Evolutionary conservation across 805 yeast genomes (phyloP).

Genomic region (Candida germanica): DNA sequence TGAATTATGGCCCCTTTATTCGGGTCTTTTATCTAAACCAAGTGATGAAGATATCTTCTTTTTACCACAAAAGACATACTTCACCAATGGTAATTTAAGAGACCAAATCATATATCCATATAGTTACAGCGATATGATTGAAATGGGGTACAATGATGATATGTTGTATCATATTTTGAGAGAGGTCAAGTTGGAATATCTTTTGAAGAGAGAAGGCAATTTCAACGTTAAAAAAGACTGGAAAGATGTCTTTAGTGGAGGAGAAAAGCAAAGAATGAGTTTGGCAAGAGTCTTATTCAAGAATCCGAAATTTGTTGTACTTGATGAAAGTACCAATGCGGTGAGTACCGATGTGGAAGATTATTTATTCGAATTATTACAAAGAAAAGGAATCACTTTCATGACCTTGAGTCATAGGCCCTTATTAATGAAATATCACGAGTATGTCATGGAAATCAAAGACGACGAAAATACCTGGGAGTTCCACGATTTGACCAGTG

Average conservation of each 20-base stretch:
- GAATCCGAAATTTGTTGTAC: slow-evolving; percentile 73
- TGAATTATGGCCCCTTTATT: slow-evolving; percentile 88
- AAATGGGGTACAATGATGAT: slow-evolving; percentile 66
- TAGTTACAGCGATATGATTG: slow-evolving; percentile 73
- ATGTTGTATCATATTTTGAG: slow-evolving; percentile 63
- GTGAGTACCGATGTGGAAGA: slow-evolving; percentile 89
- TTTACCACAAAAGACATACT: slow-evolving; percentile 85
- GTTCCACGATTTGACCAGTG: slow-evolving; percentile 60
- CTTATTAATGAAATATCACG: slow-evolving; percentile 79
- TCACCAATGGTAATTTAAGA: slow-evolving; percentile 76
- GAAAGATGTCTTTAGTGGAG: slow-evolving; percentile 94
- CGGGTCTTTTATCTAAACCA: slow-evolving; percentile 81
- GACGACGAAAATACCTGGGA: slow-evolving; percentile 51
- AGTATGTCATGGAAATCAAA: slow-evolving; percentile 65
- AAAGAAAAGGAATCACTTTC: slow-evolving; percentile 65
- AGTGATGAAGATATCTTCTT: slow-evolving; percentile 63
- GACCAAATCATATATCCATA: slow-evolving; percentile 90
- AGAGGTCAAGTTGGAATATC: slow-evolving; percentile 78
- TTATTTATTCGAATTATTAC: slow-evolving; percentile 71
- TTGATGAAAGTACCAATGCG: slow-evolving; percentile 95
- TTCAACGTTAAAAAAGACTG: slow-evolving; percentile 63
- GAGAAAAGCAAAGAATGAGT: slow-evolving; percentile 87
- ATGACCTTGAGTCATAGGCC: slow-evolving; percentile 85
- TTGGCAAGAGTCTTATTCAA: slow-evolving; percentile 84
- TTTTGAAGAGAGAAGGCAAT: slow-evolving; percentile 63